Conservation (phyloP, 2,329 filamentous ascomycete species). For the Magnaporthiopsis incrustans region DNA sequence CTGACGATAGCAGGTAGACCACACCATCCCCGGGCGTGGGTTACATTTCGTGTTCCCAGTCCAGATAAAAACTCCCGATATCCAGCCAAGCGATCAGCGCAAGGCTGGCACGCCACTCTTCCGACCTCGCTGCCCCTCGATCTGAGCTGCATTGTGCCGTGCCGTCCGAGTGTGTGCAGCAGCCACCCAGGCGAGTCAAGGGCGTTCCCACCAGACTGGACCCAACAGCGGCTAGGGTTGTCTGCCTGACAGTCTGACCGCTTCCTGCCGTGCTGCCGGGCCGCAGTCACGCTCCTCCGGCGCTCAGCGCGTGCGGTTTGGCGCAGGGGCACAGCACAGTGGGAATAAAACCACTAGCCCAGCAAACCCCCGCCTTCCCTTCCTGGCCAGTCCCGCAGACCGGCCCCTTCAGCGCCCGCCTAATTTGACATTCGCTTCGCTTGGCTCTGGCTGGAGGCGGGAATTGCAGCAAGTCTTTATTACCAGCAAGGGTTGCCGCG, state of each 20-base stretch:
- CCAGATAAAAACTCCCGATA: not conserved
- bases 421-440: not conserved
- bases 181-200: not conserved
- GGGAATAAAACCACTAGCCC: not conserved
- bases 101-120: not conserved
- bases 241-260: not conserved
- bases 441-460: not conserved
- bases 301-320: too few species aligned
- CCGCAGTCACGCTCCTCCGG: not conserved
- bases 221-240: not conserved
- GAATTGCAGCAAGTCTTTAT: not conserved
- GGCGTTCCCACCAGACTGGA: not conserved
- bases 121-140: too few species aligned
- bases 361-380: not conserved
- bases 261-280: not conserved
- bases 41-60: not conserved
- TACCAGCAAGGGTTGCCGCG: not conserved
- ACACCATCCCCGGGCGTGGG: not conserved
- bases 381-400: too few species aligned
- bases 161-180: not conserved
- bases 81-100: not conserved
- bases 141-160: not conserved
- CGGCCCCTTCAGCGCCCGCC: not conserved
- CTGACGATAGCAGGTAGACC: not conserved
- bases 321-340: not conserved